Evolutionary conservation across 2,329 filamentous ascomycete species (phyloP).

Genomic region (Botrytis fabae): DNA sequence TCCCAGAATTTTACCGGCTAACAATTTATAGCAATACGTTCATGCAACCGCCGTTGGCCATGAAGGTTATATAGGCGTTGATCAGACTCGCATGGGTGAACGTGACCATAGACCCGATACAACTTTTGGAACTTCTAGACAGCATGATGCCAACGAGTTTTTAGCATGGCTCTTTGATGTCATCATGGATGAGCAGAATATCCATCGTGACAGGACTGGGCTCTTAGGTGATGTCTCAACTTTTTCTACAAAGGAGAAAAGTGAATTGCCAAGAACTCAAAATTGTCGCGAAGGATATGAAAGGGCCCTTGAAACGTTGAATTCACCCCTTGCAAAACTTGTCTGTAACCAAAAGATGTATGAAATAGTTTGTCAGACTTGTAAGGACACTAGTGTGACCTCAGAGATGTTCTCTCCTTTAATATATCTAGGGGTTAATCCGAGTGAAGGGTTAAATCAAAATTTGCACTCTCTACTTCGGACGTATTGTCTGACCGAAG

Average conservation of each 20-base stretch:
- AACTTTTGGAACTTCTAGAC: conserved; percentile 15
- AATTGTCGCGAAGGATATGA: conserved; percentile 14
- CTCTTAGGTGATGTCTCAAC: not conserved
- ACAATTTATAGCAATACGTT: conserved; percentile 31
- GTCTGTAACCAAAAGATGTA: not conserved
- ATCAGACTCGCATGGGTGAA: too few species aligned
- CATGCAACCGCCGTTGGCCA: conserved; percentile 29
- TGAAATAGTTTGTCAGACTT: not conserved
- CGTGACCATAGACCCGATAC: not conserved
- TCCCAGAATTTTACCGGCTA: conserved; percentile 16
- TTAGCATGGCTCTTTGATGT: conserved; percentile 2
- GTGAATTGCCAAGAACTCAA: conserved; percentile 11
- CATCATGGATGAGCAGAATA: conserved; percentile 18
- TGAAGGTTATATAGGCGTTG: not conserved
- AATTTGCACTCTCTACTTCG: not conserved
- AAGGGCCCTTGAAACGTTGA: not conserved
- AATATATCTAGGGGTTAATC: not conserved
- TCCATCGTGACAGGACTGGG: not conserved
- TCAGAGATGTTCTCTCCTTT: not conserved
- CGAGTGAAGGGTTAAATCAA: not conserved
- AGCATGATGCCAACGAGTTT: conserved; percentile 22
- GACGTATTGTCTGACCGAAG: not conserved
- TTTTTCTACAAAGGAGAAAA: not conserved
- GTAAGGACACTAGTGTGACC: not conserved
- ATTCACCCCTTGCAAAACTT: conserved; percentile 1